A percentile compares a stretch with the other conserved stretches of the same genome.
Evolutionary conservation across 345 rosid genomes (phyloP).

Genomic region (Eutrema heterophyllum): DNA sequence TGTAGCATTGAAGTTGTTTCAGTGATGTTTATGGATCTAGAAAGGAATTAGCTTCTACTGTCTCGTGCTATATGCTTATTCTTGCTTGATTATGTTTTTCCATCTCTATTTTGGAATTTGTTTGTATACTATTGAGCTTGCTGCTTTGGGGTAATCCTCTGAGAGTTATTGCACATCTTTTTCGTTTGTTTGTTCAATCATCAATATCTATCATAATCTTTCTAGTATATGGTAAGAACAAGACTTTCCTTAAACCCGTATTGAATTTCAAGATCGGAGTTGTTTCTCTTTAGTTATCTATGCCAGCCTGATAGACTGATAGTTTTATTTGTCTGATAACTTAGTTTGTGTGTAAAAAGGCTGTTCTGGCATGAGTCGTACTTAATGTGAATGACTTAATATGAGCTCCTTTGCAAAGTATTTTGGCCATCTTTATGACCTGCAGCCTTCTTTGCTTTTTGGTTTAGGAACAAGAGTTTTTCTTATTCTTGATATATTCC

Average conservation of each 20-base stretch:
- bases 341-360: too few relatives aligned
- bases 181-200: not conserved
- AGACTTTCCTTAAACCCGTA: not conserved
- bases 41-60: not conserved
- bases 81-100: not conserved
- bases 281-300: not conserved
- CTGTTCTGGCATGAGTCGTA: too few relatives aligned
- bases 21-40: slow-evolving; percentile 8
- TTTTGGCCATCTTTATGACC: not conserved
- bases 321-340: not conserved
- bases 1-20: not conserved
- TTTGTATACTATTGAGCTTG: not conserved
- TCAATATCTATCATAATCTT: not conserved
- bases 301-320: not conserved
- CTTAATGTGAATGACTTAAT: not conserved
- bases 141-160: not conserved
- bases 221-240: not conserved
- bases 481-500: not conserved
- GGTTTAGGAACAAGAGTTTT: not conserved
- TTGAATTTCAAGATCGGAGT: not conserved
- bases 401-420: not conserved
- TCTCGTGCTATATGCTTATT: not conserved
- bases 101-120: not conserved
- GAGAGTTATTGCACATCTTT: not conserved
- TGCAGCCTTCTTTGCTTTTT: not conserved